A percentile compares a stretch with the other conserved stretches of the same genome.
phyloP scores from a whole-genome alignment of 345 rosid genomes.

The Linum tenue region DNA sequence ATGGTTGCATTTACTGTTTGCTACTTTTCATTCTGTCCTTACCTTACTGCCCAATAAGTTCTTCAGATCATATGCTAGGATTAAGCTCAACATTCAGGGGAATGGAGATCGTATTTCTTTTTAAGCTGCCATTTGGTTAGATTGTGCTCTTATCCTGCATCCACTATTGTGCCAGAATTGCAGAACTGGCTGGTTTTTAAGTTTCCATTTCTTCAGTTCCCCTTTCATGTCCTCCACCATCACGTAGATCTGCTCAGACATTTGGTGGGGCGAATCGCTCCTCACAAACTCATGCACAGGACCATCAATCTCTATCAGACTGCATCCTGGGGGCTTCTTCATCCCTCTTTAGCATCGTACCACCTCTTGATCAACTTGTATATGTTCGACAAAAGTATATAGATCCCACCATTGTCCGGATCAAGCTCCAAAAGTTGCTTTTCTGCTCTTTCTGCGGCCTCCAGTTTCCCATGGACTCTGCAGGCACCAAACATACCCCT shows the following conservation, averaged over 20 bases:
- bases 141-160: background rate
- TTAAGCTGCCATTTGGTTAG: too few species aligned
- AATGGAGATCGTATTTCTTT: background rate
- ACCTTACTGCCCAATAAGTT: background rate
- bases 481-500: conserved; percentile 22
- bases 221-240: too few species aligned
- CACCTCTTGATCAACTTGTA: conserved; percentile 10
- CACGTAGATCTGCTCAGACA: too few species aligned
- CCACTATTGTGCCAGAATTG: background rate
- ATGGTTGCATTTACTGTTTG: background rate
- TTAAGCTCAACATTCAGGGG: background rate
- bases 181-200: background rate
- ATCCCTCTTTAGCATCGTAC: conserved; percentile 13
- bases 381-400: conserved; percentile 16
- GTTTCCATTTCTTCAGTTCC: too few species aligned
- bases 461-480: conserved; percentile 18
- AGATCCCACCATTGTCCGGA: conserved; percentile 16
- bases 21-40: background rate
- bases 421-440: conserved; percentile 18
- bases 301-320: conserved; percentile 12
- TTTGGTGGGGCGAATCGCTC: background rate
- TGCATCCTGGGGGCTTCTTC: conserved; percentile 18
- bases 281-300: too few species aligned
- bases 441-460: conserved; percentile 19
- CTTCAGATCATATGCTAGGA: background rate